Evolutionary conservation across 2,329 filamentous ascomycete genomes (phyloP).

Genomic region (Macrophomina phaseolina): DNA sequence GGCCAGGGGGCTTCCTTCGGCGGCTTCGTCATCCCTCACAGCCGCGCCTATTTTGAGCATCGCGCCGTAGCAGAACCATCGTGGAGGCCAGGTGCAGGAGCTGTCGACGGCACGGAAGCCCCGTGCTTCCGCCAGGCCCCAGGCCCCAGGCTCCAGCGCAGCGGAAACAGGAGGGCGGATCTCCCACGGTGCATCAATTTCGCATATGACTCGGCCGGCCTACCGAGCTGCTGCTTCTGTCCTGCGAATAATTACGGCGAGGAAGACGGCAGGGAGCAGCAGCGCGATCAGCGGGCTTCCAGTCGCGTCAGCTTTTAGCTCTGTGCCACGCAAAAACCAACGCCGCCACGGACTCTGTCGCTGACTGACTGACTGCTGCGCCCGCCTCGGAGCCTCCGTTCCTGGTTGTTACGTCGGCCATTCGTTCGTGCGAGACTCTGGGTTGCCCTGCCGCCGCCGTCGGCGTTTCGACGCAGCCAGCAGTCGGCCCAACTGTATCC

Average conservation of each 20-base stretch:
- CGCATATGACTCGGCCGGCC: slow-evolving; percentile 24
- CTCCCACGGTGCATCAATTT: slow-evolving; percentile 8
- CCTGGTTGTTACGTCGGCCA: not conserved
- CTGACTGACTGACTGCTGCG: not conserved
- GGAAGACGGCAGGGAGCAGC: slow-evolving; percentile 22
- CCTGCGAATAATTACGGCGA: not conserved
- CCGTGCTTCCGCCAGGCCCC: slow-evolving; percentile 19
- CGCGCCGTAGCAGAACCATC: slow-evolving; percentile 17
- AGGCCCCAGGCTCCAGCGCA: not conserved
- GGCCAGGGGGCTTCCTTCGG: not conserved
- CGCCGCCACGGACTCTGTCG: not conserved
- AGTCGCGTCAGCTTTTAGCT: slow-evolving; percentile 22
- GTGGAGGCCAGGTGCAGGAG: slow-evolving; percentile 3
- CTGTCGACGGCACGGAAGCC: slow-evolving; percentile 14
- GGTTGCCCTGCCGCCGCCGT: not conserved
- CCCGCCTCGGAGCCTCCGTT: not conserved
- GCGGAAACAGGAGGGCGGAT: slow-evolving; percentile 26
- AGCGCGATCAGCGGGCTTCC: slow-evolving; percentile 16
- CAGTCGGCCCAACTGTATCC: not conserved
- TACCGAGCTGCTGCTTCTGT: slow-evolving; percentile 23
- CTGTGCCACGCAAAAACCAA: slow-evolving; percentile 12
- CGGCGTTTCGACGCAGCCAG: not conserved
- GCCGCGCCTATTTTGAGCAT: slow-evolving; percentile 19
- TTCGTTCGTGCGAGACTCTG: not conserved
- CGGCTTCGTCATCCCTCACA: slow-evolving; percentile 23